Percentiles rank a stretch among this genome's conserved stretches.
These are phyloP conservation scores for Phaeotremella skinneri DNA, from an alignment of 768 basidiomycete genomes.

Conservation along the genomic window DNA sequence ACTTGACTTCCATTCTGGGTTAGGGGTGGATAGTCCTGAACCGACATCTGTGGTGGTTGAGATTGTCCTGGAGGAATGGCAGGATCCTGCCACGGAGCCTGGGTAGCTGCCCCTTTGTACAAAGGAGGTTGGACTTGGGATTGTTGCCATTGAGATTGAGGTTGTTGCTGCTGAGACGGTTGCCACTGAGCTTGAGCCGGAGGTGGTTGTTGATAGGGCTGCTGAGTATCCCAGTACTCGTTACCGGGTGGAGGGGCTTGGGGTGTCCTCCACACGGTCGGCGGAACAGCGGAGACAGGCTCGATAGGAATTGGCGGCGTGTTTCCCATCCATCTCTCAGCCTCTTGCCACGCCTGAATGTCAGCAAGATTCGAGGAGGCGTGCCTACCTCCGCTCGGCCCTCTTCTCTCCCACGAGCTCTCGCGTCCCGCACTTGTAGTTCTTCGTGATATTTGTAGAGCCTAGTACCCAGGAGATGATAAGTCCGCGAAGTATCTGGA, in stretches of 20 bases:
- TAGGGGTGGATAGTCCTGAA: too few species aligned
- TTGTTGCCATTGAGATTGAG: not conserved
- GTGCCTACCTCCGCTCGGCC: conserved; percentile 44
- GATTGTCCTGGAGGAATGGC: conserved; percentile 16
- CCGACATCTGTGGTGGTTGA: conserved; percentile 10
- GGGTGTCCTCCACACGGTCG: conserved; percentile 25
- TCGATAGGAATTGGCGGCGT: conserved; percentile 49
- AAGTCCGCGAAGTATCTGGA: not conserved
- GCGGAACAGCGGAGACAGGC: conserved; percentile 36
- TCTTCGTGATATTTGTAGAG: conserved; percentile 46
- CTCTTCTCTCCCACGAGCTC: conserved; percentile 46
- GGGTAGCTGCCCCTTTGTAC: too few species aligned
- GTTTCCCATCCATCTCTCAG: conserved; percentile 48
- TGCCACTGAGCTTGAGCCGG: conserved; percentile 13
- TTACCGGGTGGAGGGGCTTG: conserved; percentile 19
- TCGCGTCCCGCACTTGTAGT: conserved; percentile 43
- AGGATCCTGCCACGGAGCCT: conserved; percentile 9
- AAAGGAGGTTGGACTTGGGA: conserved; percentile 3
- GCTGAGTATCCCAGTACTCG: not conserved
- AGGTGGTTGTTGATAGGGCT: conserved; percentile 5
- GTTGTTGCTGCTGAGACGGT: conserved; percentile 4
- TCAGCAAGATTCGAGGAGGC: conserved; percentile 8
- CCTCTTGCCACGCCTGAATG: conserved; percentile 48
- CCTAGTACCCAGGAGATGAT: conserved; percentile 24
- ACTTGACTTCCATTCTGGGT: too few species aligned